phyloP scores from a whole-genome alignment of 2,329 filamentous ascomycete genomes.

The Nemania diffusa region DNA sequence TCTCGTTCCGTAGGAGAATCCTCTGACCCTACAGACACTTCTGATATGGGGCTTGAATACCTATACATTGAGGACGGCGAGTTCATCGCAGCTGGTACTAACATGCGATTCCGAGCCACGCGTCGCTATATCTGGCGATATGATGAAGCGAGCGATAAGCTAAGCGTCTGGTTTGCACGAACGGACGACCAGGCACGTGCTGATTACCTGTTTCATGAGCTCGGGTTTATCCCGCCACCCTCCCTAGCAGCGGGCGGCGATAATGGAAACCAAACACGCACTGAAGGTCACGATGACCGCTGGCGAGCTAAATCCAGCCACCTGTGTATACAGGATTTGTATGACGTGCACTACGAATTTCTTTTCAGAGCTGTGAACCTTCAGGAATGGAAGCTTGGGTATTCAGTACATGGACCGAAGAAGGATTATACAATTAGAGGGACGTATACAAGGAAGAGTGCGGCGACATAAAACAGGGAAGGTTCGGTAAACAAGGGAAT shows the following conservation, averaged over 20 bases:
- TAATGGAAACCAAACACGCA: slow-evolving; percentile 12
- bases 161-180: slow-evolving; percentile 80
- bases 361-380: slow-evolving; percentile 67
- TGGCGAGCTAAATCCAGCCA: slow-evolving; percentile 76
- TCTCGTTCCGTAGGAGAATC: slow-evolving; percentile 1
- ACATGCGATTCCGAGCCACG: slow-evolving; percentile 68
- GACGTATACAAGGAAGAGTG: slow-evolving; percentile 56
- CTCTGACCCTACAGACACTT: slow-evolving; percentile 35
- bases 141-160: slow-evolving; percentile 64
- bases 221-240: slow-evolving; percentile 66
- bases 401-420: slow-evolving; percentile 75
- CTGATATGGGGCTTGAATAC: slow-evolving; percentile 65
- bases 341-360: slow-evolving; percentile 77
- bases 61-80: slow-evolving; percentile 75
- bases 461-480: neutral
- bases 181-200: slow-evolving; percentile 69
- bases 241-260: slow-evolving; percentile 14
- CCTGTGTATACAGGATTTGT: slow-evolving; percentile 76
- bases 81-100: slow-evolving; percentile 65
- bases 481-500: neutral
- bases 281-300: slow-evolving; percentile 22
- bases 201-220: slow-evolving; percentile 79
- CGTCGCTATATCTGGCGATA: slow-evolving; percentile 80
- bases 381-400: slow-evolving; percentile 67
- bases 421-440: slow-evolving; percentile 76